These are phyloP conservation scores for Ogataea allantospora DNA, from an alignment of 805 yeast species.

Conservation along the genomic window DNA sequence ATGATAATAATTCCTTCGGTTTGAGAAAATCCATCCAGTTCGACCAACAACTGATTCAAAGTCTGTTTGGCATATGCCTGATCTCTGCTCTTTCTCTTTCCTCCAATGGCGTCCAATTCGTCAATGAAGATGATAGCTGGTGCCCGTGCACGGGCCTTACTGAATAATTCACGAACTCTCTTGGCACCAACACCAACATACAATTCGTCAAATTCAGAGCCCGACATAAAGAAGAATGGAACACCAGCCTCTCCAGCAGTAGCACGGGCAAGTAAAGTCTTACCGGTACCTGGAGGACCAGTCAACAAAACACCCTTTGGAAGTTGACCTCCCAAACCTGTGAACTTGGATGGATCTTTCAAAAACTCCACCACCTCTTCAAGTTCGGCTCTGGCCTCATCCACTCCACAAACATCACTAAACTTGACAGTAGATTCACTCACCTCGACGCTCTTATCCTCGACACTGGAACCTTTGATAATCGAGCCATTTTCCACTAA, in stretches of 20 bases:
- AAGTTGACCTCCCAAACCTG: slow-evolving; percentile 94
- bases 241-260: slow-evolving; percentile 99
- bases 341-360: slow-evolving; percentile 93
- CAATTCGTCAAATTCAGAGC: slow-evolving; percentile 96
- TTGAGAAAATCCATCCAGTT: slow-evolving; percentile 93
- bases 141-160: slow-evolving; percentile 90
- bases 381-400: slow-evolving; percentile 95
- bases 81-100: slow-evolving; percentile 94
- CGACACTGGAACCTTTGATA: slow-evolving; percentile 23
- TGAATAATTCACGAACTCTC: slow-evolving; percentile 89
- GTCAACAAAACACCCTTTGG: slow-evolving; percentile 96
- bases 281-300: slow-evolving; percentile 99
- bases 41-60: slow-evolving; percentile 90
- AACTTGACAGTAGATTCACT: slow-evolving; percentile 62
- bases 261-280: slow-evolving; percentile 92
- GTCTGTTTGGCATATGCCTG: slow-evolving; percentile 99
- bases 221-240: slow-evolving; percentile 97
- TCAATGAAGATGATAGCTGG: slow-evolving; percentile 98
- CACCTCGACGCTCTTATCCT: slow-evolving; percentile 25
- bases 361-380: slow-evolving; percentile 98
- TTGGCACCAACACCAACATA: slow-evolving; percentile 99
- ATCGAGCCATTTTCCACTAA: slow-evolving; percentile 82
- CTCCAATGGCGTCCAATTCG: slow-evolving; percentile 98
- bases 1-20: slow-evolving; percentile 90
- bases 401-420: slow-evolving; percentile 94